Evolutionary conservation across 129 eudicot species (phyloP), one percentile per base, ranked within the genome.

Genomic region (Glebionis coronaria): DNA sequence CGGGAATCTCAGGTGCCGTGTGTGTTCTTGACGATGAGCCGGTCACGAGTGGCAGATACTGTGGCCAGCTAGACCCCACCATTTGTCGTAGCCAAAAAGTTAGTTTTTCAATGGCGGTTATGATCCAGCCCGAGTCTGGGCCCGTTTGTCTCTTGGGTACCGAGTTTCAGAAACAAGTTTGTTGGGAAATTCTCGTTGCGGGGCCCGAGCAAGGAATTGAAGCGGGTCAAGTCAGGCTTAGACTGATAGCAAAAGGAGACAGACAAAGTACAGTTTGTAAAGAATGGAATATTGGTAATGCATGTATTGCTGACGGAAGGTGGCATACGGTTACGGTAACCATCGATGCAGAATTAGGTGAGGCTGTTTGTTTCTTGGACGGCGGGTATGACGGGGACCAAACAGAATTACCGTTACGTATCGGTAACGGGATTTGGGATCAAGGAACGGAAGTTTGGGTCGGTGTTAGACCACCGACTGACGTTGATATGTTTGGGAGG

Each of bases 181-280:
- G 99, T 77, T 87, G 95, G 95, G 99, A 94, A 82, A 81, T 94
- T 71, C 83, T 94, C 23, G 97, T 94, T 25, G 97, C 99, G 50
- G 99, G 99, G 44, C 83, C 99, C 19, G 99, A 94, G 65, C 99
- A 94, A 87, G 99, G 99, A 47, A 87, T 94, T 50, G 99, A 94
- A 44, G 93, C 99, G 45, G 99, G 99, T 14, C 99, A 94, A 83
- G 99, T 94, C 25, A 97, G 97, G 52, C 95, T 94, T 60, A 80
- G 90, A 56, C 72, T 89, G 51, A 90, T 94, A 63, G 87, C 95
- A n/a, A 90, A 83, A 85, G 94, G 93, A 54, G 99, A 94, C 57
- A 76, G 90, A 75, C 95, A 93, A 56, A 82, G 86, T 47, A 84
- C 90, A 18, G 90, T 87, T 4, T 87, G 90, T 13, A 94, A 90